Evolutionary conservation across 2,329 filamentous ascomycete species (phyloP).

Genomic region (Stemphylium lycopersici): DNA sequence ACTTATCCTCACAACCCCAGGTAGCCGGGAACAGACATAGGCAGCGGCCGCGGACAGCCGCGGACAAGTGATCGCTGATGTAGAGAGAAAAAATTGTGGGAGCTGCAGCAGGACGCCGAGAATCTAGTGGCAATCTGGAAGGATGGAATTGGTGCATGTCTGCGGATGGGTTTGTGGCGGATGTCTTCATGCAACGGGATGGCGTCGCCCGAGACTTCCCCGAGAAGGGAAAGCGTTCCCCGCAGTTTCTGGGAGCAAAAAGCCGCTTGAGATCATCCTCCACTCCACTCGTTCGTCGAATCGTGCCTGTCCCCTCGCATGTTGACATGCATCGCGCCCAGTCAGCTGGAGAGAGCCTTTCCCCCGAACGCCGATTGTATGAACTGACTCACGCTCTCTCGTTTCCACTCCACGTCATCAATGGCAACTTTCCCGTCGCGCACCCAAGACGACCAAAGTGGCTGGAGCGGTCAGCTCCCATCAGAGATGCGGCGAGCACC

Average conservation of each 20-base stretch:
- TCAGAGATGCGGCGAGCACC: conserved; percentile 15
- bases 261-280: conserved; percentile 9
- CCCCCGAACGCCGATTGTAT: conserved; percentile 23
- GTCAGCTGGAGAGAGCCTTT: conserved; percentile 12
- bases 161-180: conserved; percentile 1
- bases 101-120: conserved; percentile 10
- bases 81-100: conserved; percentile 2
- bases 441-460: neutral
- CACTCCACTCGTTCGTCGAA: conserved; percentile 20
- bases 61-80: conserved; percentile 4
- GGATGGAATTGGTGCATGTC: conserved; percentile 9
- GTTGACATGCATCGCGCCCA: conserved; percentile 7
- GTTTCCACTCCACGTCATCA: conserved; percentile 1
- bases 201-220: conserved; percentile 26
- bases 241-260: conserved; percentile 12
- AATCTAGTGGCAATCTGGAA: conserved; percentile 15
- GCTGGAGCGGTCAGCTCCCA: conserved; percentile 20
- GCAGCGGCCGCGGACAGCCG: conserved; percentile 5
- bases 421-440: neutral
- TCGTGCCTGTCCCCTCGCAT: conserved; percentile 1
- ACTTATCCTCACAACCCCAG: neutral
- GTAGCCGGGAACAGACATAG: conserved; percentile 2
- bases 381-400: neutral
- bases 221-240: conserved; percentile 24
- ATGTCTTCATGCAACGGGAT: conserved; percentile 9